phyloP scores from a whole-genome alignment of 345 rosid genomes.

The Syzygium jambos region DNA sequence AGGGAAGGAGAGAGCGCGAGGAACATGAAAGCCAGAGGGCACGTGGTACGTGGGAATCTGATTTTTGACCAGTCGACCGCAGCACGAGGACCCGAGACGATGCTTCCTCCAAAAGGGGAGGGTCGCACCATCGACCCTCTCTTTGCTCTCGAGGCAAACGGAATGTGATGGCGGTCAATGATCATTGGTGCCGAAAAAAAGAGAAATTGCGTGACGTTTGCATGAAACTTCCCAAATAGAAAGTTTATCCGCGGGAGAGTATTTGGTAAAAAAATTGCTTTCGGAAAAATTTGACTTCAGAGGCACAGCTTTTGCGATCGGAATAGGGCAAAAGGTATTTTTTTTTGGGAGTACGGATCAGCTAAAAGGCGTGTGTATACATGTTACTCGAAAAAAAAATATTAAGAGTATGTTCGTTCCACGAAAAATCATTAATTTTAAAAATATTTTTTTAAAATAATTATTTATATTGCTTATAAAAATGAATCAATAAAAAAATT shows the following conservation, averaged over 20 bases:
- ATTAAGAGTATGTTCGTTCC: not conserved
- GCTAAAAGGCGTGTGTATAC: not conserved
- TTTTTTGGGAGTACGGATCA: not conserved
- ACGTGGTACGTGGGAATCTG: not conserved
- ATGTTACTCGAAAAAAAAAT: not conserved
- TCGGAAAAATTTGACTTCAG: not conserved
- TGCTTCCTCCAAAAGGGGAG: not conserved
- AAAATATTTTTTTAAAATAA: fast-evolving
- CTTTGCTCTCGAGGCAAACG: not conserved
- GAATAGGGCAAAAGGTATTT: not conserved
- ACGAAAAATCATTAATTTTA: not conserved
- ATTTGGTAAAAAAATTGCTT: not conserved
- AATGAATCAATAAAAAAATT: too few species aligned
- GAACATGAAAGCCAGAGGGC: not conserved
- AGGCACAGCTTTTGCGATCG: not conserved
- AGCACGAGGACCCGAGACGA: too few species aligned
- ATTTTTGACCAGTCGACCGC: not conserved
- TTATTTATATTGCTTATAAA: too few species aligned
- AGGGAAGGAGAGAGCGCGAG: not conserved
- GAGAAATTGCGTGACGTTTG: not conserved
- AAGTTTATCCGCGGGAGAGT: not conserved
- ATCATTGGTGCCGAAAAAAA: not conserved
- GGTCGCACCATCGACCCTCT: not conserved
- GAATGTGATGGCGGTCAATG: not conserved
- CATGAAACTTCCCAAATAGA: not conserved